Conservation (phyloP, 1,139 yeast genomes). For the Suhomyces wounanorum region DNA sequence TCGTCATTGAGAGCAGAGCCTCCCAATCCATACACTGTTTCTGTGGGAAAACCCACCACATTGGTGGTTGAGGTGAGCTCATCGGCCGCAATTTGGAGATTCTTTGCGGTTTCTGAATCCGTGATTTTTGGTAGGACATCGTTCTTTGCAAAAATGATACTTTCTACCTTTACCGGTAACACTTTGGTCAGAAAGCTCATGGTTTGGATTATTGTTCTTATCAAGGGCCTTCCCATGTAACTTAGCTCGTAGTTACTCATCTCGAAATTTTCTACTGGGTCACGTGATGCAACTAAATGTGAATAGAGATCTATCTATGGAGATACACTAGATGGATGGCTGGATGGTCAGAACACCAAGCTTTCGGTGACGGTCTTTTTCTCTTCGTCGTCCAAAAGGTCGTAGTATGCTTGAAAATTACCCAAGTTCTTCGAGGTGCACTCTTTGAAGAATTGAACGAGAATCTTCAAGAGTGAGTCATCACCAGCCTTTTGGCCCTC, state of each 20-base stretch:
- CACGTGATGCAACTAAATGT: constrained; percentile 3
- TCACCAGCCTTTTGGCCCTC: constrained; percentile 37
- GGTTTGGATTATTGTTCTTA: constrained; percentile 1
- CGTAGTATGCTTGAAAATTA: constrained; percentile 57
- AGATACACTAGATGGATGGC: not conserved
- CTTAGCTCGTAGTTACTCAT: not conserved
- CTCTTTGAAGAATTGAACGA: constrained; percentile 65
- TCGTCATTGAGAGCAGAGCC: constrained; percentile 79
- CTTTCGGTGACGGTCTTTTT: constrained; percentile 55
- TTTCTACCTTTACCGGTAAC: constrained; percentile 32
- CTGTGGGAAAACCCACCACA: constrained; percentile 93
- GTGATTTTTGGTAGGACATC: constrained; percentile 42
- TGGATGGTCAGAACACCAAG: constrained; percentile 26
- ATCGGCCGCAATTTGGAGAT: constrained; percentile 59
- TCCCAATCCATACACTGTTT: constrained; percentile 94
- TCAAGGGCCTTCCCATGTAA: constrained; percentile 6
- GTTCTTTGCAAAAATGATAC: constrained; percentile 29
- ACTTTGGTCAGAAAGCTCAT: constrained; percentile 31
- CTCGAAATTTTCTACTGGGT: constrained; percentile 4
- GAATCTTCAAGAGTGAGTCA: constrained; percentile 46
- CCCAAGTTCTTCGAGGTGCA: constrained; percentile 57
- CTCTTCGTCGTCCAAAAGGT: constrained; percentile 55
- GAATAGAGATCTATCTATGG: not conserved
- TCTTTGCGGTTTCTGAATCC: constrained; percentile 51
- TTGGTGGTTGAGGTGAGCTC: constrained; percentile 51